Evolutionary conservation across 148 eudicot genomes (phyloP).

Genomic region (Suaeda aralocaspica): DNA sequence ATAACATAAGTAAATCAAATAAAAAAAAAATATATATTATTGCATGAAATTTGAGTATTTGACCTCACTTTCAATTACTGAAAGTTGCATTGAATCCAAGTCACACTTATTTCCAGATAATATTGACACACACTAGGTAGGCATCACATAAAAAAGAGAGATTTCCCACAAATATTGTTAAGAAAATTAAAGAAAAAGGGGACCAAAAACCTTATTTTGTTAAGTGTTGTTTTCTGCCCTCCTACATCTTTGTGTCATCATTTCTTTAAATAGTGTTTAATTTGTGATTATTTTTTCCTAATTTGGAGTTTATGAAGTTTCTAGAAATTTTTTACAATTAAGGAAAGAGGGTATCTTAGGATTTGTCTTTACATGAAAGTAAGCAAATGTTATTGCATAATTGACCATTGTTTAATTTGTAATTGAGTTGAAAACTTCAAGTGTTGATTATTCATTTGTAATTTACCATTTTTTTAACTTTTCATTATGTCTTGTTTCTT

Average conservation of each 20-base stretch:
- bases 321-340: slow-evolving; percentile 23
- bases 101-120: slow-evolving; percentile 29
- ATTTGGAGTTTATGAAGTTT: slow-evolving; percentile 17
- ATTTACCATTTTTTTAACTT: neutral
- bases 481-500: slow-evolving; percentile 21
- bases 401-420: neutral
- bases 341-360: slow-evolving; percentile 33
- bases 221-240: slow-evolving; percentile 27
- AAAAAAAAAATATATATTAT: neutral
- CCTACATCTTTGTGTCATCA: slow-evolving; percentile 13
- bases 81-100: slow-evolving; percentile 31
- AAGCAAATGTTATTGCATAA: slow-evolving; percentile 8
- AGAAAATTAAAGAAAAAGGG: slow-evolving; percentile 11
- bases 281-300: slow-evolving; percentile 14
- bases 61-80: slow-evolving; percentile 3
- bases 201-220: slow-evolving; percentile 18
- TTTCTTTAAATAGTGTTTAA: slow-evolving; percentile 12
- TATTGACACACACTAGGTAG: slow-evolving; percentile 10
- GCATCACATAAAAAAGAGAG: slow-evolving; percentile 24
- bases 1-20: neutral
- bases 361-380: slow-evolving; percentile 34
- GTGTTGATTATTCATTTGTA: neutral
- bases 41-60: neutral
- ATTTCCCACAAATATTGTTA: slow-evolving; percentile 13
- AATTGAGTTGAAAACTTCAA: neutral